Base-by-base conservation (phyloP, 495 filamentous ascomycete genomes). In the Mytilinidion resinicola region DNA sequence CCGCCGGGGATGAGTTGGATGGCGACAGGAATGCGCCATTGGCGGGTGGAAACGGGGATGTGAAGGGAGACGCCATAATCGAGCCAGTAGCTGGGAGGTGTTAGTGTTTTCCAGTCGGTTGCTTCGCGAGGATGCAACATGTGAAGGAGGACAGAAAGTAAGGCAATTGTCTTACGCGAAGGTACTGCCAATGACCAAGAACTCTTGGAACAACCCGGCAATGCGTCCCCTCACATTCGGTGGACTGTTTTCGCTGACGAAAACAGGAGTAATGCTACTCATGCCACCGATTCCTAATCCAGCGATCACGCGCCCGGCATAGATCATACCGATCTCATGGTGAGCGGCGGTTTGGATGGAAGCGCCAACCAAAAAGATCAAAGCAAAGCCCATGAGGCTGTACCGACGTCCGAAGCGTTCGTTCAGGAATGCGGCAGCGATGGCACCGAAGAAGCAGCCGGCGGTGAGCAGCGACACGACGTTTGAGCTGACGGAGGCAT, bases 131-230 rank as follows among this genome's bases (percentile, higher is more conserved):
- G 25, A 30, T 6, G 6, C 25, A 30, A 30, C 2, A 6, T 30
- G 25, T 30, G 25, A 2, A 30, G 25, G 25, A 30, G 25, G 25
- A 30, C 25, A 6, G 25, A 6, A 6, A 30, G 25, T 3, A 30
- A 30, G 6, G 25, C 2, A 30, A 30, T 3, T 30, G 25, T n/a
- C 25, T 30, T 30, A 30, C 1, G 84, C 85, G 12, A 85, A 78
- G 25, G 87, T 72, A 17, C 84, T 83, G 41, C 85, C 85, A 61
- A 85, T 76, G 67, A 87, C 85, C 78, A 84, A 86, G n/a, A 84
- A 82, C 30, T 86, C 70, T 70, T 89, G 84, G 64, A 85, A 90
- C n/a, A 90, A 73, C 62, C 85, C 84, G 59, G 85, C 63, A 0
- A 76, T 61, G 37, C 71, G 64, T 9, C 75, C 75, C 20, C 75